Percentiles rank a stretch among this genome's conserved stretches.
Evolutionary conservation across 2,329 filamentous ascomycete genomes (phyloP).

Genomic region (Arthrobotrys musiformis): DNA sequence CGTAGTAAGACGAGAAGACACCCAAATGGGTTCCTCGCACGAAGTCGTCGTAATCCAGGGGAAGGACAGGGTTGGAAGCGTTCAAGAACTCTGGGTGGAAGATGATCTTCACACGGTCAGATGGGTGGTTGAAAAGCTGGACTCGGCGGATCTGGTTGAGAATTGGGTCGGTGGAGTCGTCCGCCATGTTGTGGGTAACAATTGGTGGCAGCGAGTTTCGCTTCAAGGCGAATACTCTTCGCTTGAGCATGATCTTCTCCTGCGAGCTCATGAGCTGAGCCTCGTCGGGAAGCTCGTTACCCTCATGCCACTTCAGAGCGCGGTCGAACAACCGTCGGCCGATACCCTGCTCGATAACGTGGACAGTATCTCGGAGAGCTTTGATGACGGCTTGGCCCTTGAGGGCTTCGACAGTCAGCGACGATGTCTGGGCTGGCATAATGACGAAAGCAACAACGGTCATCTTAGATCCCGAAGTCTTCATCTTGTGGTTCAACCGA

Average conservation of each 20-base stretch:
- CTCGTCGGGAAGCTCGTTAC: conserved; percentile 91
- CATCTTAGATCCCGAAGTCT: conserved; percentile 83
- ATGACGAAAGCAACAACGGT: conserved; percentile 98
- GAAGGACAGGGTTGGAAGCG: conserved; percentile 92
- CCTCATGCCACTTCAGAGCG: conserved; percentile 94
- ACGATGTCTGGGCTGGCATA: conserved; percentile 96
- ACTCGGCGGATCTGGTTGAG: conserved; percentile 95
- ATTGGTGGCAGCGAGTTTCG: conserved; percentile 88
- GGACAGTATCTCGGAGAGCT: conserved; percentile 89
- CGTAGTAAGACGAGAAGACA: conserved; percentile 97
- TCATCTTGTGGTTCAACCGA: conserved; percentile 91
- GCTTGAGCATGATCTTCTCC: conserved; percentile 90
- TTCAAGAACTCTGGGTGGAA: conserved; percentile 99
- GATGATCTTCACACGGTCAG: conserved; percentile 94
- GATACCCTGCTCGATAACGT: conserved; percentile 90
- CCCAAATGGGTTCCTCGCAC: conserved; percentile 96
- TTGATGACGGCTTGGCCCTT: conserved; percentile 98
- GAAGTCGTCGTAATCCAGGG: conserved; percentile 97
- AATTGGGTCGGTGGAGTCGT: conserved; percentile 91
- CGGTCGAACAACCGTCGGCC: conserved; percentile 94
- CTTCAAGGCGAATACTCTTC: conserved; percentile 97
- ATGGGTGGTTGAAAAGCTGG: conserved; percentile 94
- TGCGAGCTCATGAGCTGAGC: conserved; percentile 93
- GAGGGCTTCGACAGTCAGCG: conserved; percentile 91
- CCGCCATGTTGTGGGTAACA: conserved; percentile 97